A percentile compares a stretch with the other conserved stretches of the same genome.
Evolutionary conservation across 805 yeast species (phyloP).

Genomic region (Maudiozyma pseudohumilis): DNA sequence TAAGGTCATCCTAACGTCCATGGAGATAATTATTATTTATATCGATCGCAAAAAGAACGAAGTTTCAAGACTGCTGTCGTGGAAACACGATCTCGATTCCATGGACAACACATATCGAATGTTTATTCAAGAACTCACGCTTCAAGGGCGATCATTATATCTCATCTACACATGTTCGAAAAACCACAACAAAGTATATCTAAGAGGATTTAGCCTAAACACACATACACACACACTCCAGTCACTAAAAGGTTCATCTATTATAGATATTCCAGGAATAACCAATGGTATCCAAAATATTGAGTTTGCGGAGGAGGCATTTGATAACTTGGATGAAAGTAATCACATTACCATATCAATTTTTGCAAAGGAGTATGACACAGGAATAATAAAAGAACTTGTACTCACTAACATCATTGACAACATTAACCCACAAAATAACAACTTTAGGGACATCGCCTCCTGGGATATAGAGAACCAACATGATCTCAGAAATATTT

Average conservation of each 20-base stretch:
- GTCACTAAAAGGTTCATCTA: conserved; percentile 10
- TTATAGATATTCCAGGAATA: conserved; percentile 11
- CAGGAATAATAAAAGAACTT: background rate
- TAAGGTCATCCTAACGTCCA: conserved; percentile 52
- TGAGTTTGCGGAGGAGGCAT: conserved; percentile 1
- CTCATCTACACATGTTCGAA: conserved; percentile 15
- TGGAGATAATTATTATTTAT: conserved; percentile 49
- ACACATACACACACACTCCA: conserved; percentile 7
- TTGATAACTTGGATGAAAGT: background rate
- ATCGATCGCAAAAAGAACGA: conserved; percentile 22
- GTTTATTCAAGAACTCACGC: conserved; percentile 20
- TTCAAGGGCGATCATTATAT: conserved; percentile 5
- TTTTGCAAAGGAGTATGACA: conserved; percentile 3
- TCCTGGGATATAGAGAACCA: too few relatives aligned
- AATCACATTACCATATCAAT: conserved; percentile 2
- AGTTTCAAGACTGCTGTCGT: conserved; percentile 45
- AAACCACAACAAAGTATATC: conserved; percentile 11
- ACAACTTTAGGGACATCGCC: background rate
- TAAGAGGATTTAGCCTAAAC: conserved; percentile 11
- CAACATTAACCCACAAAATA: background rate
- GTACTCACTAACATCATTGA: background rate
- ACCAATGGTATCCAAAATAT: conserved; percentile 9
- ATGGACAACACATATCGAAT: conserved; percentile 45
- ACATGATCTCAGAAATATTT: background rate
- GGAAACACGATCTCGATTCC: conserved; percentile 60